These are phyloP conservation scores for Solanum tarijense DNA, from an alignment of 257 asterid genomes.

Conservation along the genomic window DNA sequence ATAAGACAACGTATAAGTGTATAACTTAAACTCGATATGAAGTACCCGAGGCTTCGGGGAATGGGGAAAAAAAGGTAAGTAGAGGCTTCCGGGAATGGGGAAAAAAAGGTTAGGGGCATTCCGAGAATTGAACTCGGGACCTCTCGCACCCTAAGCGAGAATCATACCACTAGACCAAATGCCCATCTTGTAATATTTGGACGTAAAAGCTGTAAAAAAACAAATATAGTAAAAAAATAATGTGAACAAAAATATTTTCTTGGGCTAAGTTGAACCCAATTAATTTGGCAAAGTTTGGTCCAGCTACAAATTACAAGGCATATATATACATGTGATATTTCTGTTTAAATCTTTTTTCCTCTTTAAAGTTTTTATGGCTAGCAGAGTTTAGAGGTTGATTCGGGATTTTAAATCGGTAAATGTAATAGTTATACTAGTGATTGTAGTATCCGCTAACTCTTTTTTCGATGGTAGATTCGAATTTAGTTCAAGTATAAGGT, in stretches of 20 bases:
- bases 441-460: neutral
- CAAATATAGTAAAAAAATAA: too few relatives aligned
- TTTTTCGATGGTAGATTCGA: neutral
- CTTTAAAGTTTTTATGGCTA: neutral
- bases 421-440: neutral
- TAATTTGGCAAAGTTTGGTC: neutral
- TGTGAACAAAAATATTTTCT: neutral
- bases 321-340: neutral
- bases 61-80: too few relatives aligned
- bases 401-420: too few relatives aligned
- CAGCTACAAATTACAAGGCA: neutral
- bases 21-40: too few relatives aligned
- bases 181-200: slow-evolving; percentile 10
- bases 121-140: slow-evolving; percentile 92
- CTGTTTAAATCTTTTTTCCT: neutral
- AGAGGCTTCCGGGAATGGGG: slow-evolving; percentile 70
- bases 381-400: neutral
- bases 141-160: slow-evolving; percentile 91
- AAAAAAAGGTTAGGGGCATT: slow-evolving; percentile 38
- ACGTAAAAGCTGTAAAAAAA: too few relatives aligned
- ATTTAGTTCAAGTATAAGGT: neutral
- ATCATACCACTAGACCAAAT: slow-evolving; percentile 84
- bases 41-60: too few relatives aligned
- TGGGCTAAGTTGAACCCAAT: neutral
- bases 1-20: too few relatives aligned